Base-by-base conservation (phyloP, 2,329 filamentous ascomycete genomes). In the Botrytis fragariae region DNA sequence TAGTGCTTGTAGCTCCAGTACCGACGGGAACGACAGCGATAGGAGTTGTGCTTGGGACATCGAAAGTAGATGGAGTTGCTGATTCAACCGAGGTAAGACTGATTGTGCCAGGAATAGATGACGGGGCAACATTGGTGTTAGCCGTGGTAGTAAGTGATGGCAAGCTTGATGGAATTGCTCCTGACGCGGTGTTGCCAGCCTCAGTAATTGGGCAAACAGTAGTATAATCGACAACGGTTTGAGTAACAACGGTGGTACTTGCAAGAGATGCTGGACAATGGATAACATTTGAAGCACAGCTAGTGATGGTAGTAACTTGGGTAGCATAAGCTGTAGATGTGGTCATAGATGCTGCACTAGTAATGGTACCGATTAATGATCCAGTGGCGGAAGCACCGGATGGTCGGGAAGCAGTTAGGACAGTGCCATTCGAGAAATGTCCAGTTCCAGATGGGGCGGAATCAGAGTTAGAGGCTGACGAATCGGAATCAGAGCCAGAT, bases 291-390 rank as follows among this genome's bases (percentile, higher is more conserved):
- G 73, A 35, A 32, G 73, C 73, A 69, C 76, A 77, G 63, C 69
- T 70, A 6, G 74, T 75, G 35, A 77, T 67, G 25, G 75, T 76
- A 37, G 68, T 71, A 10, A 70, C 45, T n/a, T 72, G 60, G 6
- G 75, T 77, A 22, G 74, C 42, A 29, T 73, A 76, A 22, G 73
- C 63, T 2, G 76, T 77, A 10, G 75, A 74, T n/a, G 76, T 77
- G 20, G 71, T 75, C 48, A 77, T 65, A 18, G 73, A 67, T 25
- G 73, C 45, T 12, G 73, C 62, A 9, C 71, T n/a, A 14, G 75
- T 76, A 42, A 75, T 72, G 8, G 75, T 75, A 42, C 63, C 37
- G 32, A 35, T 69, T 29, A 44, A 42, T 12, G 64, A 72, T 62
- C 45, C 63, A 10, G 22, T 35, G 2, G 45, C 32, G 20, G 64